Conservation (phyloP, 768 basidiomycete genomes). For the Hydnomerulius pinastri region DNA sequence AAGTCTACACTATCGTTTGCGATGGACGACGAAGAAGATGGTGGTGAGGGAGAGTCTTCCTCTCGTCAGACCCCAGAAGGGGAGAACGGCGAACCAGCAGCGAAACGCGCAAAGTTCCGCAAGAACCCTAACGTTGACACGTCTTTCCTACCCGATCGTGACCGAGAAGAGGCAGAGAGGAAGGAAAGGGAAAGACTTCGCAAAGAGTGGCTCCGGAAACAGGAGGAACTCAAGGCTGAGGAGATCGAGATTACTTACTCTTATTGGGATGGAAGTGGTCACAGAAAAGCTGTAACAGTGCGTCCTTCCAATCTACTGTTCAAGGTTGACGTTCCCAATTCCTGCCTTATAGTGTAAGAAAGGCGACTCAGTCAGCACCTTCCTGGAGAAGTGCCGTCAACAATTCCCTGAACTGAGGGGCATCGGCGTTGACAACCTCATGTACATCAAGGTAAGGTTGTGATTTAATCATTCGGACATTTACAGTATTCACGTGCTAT, state of each 20-base stretch:
- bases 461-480: not conserved
- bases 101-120: constrained; percentile 78
- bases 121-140: constrained; percentile 98
- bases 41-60: constrained; percentile 41
- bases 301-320: constrained; percentile 31
- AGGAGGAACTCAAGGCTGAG: constrained; percentile 68
- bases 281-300: constrained; percentile 88
- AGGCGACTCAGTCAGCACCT: constrained; percentile 83
- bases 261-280: constrained; percentile 98
- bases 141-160: constrained; percentile 97
- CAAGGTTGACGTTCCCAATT: not conserved
- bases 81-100: constrained; percentile 45
- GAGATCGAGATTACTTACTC: constrained; percentile 93
- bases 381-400: constrained; percentile 90
- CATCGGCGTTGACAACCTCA: constrained; percentile 91
- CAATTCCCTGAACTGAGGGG: constrained; percentile 93
- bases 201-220: constrained; percentile 81
- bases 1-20: constrained; percentile 93
- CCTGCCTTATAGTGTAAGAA: constrained; percentile 81
- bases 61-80: constrained; percentile 40
- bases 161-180: constrained; percentile 91
- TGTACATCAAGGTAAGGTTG: constrained; percentile 89
- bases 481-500: constrained; percentile 6
- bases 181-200: constrained; percentile 85
- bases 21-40: constrained; percentile 75